Conservation (phyloP, 306 rosid genomes). For the Acacia confusa region DNA sequence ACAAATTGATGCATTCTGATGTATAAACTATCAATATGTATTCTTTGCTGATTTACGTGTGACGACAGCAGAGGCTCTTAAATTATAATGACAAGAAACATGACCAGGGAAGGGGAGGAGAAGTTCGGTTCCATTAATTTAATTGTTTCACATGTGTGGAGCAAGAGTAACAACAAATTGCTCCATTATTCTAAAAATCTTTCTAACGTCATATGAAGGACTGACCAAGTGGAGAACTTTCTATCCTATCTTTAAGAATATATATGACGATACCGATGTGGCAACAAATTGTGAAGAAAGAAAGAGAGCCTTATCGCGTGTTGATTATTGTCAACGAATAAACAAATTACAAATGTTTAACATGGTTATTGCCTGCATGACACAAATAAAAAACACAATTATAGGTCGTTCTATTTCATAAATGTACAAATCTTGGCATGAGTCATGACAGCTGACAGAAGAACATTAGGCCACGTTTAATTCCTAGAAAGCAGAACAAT, state of each 20-base stretch:
- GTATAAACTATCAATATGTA: not conserved
- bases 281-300: not conserved
- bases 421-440: not conserved
- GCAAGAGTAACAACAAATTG: not conserved
- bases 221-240: not conserved
- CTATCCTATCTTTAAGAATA: not conserved
- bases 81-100: not conserved
- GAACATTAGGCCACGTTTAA: not conserved
- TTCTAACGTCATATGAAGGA: not conserved
- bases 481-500: not conserved
- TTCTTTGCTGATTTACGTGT: conserved; percentile 8
- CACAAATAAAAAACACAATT: conserved; percentile 3
- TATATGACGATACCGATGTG: not conserved
- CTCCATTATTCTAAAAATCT: not conserved
- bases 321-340: not conserved
- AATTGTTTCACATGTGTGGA: not conserved
- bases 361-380: not conserved
- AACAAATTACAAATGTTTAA: not conserved
- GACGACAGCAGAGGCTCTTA: not conserved
- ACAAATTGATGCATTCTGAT: not conserved
- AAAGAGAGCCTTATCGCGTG: not conserved
- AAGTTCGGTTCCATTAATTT: not conserved
- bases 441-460: not conserved
- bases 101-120: not conserved
- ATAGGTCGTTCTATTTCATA: not conserved